phyloP scores from a whole-genome alignment of 352 stramenopile species.

The Thalassiosira hispida region DNA sequence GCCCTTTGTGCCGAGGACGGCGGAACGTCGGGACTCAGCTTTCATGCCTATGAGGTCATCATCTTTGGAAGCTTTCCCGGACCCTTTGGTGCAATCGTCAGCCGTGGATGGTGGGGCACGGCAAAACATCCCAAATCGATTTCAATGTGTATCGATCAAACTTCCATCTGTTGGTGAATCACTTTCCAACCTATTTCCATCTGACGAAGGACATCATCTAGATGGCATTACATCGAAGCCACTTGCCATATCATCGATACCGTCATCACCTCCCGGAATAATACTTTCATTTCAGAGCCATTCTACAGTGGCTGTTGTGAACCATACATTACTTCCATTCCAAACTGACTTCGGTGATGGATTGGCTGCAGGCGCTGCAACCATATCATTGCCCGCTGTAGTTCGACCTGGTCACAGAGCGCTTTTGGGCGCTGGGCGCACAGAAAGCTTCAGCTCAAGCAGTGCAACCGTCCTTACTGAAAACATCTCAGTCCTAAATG shows the following conservation, averaged over 20 bases:
- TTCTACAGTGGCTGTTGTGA: constrained; percentile 29
- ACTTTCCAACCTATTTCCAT: constrained; percentile 20
- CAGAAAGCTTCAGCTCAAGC: neutral
- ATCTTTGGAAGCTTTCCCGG: neutral
- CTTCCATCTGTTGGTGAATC: constrained; percentile 40
- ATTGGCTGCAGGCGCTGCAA: neutral
- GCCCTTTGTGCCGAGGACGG: neutral
- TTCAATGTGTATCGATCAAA: constrained; percentile 44
- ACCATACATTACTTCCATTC: constrained; percentile 37
- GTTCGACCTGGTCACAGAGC: constrained; percentile 40
- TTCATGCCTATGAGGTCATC: neutral
- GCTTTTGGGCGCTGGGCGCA: neutral
- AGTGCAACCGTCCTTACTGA: constrained; percentile 3
- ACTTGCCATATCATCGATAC: constrained; percentile 44
- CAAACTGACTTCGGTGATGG: neutral
- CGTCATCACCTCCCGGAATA: constrained; percentile 54
- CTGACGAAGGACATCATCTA: neutral
- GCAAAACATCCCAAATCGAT: constrained; percentile 20
- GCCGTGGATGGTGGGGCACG: neutral
- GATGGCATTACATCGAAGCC: constrained; percentile 15
- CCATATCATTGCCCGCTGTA: constrained; percentile 30
- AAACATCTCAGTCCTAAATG: neutral
- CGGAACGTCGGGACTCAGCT: neutral
- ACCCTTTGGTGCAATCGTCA: neutral
- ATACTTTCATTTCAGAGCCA: constrained; percentile 35